phyloP scores from a whole-genome alignment of 1,284 basidiomycete genomes.

The Moniliella sp. region DNA sequence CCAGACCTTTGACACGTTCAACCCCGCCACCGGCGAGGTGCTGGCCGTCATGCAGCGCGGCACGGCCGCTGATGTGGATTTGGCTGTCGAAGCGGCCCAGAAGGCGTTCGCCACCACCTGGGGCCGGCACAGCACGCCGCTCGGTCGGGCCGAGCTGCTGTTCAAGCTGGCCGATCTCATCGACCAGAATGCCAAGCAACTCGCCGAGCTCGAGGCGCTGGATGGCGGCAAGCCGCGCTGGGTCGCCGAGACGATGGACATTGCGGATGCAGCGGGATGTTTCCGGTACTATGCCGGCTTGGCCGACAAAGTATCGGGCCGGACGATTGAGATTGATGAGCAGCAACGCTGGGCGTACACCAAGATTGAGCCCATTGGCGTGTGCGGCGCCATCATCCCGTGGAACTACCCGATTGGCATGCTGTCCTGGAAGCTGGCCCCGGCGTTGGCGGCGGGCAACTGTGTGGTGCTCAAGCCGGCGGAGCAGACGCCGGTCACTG shows the following conservation, averaged over 20 bases:
- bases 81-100: constrained; percentile 8
- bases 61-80: constrained; percentile 6
- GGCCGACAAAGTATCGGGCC: constrained; percentile 4
- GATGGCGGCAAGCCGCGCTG: constrained; percentile 8
- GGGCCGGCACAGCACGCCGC: constrained; percentile 5
- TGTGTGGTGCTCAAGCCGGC: constrained; percentile 10
- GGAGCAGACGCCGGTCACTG: constrained; percentile 12
- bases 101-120: constrained; percentile 5
- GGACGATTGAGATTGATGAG: constrained; percentile 3
- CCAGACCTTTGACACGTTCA: constrained; percentile 4
- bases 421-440: constrained; percentile 11
- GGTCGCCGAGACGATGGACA: constrained; percentile 5
- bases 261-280: constrained; percentile 3
- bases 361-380: no score
- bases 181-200: constrained; percentile 5
- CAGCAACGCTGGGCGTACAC: constrained; percentile 16
- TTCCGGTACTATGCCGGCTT: constrained; percentile 3
- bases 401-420: constrained; percentile 13
- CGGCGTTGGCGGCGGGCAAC: constrained; percentile 17
- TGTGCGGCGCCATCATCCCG: constrained; percentile 3
- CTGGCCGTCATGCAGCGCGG: constrained; percentile 7
- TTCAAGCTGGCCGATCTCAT: constrained; percentile 8
- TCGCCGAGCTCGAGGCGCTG: constrained; percentile 5
- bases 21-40: constrained; percentile 10
- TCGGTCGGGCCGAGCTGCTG: constrained; percentile 3